These are phyloP conservation scores for Diplodia corticola DNA, from an alignment of 2,329 filamentous ascomycete genomes.

Conservation along the genomic window DNA sequence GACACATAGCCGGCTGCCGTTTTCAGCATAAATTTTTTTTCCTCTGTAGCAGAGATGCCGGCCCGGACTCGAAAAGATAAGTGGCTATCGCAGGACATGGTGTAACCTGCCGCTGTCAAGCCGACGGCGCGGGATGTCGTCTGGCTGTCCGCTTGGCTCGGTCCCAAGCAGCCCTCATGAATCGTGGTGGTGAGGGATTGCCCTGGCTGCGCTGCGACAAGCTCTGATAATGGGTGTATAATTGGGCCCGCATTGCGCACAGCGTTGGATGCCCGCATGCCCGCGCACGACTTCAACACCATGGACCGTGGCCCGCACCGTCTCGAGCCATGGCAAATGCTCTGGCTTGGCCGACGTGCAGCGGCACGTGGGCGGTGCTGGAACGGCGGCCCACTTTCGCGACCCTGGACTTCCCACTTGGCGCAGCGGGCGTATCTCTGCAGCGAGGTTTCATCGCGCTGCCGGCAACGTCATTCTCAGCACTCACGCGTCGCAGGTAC, in stretches of 20 bases:
- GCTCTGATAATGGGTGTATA: neutral
- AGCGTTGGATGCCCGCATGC: neutral
- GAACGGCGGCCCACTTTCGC: constrained; percentile 9
- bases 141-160: neutral
- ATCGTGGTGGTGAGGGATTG: neutral
- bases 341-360: neutral
- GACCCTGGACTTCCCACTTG: constrained; percentile 3
- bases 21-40: neutral
- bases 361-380: neutral
- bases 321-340: neutral
- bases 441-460: neutral
- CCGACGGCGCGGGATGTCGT: too few species aligned
- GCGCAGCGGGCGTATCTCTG: too few species aligned
- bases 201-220: neutral
- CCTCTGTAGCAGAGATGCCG: too few species aligned
- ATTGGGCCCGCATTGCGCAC: neutral
- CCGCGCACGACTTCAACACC: neutral
- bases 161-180: too few species aligned
- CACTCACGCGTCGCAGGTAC: too few species aligned
- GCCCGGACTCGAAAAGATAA: neutral
- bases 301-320: neutral
- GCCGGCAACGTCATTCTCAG: neutral
- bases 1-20: neutral
- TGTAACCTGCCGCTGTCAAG: neutral
- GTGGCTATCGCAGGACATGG: neutral